Conservation (phyloP, 2,329 filamentous ascomycete genomes). For the Penicillium palitans region DNA sequence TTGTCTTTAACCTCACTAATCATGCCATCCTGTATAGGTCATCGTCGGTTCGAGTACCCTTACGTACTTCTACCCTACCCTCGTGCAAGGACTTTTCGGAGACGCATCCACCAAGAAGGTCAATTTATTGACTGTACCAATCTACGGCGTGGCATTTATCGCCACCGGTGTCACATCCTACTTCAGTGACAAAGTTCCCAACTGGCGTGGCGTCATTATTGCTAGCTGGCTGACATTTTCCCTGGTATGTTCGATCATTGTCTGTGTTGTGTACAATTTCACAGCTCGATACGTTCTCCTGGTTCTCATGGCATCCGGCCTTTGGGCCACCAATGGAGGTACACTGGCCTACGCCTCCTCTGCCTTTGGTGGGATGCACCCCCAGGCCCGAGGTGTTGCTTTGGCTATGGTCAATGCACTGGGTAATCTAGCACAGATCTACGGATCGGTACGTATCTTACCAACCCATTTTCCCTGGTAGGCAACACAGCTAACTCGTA, state of each 20-base stretch:
- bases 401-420: constrained; percentile 56
- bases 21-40: constrained; percentile 11
- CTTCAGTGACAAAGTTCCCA: constrained; percentile 50
- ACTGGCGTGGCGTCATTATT: constrained; percentile 52
- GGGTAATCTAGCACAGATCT: constrained; percentile 58
- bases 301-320: constrained; percentile 57
- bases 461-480: background rate
- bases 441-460: constrained; percentile 41
- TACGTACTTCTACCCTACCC: constrained; percentile 36
- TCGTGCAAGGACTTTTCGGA: constrained; percentile 28
- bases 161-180: constrained; percentile 50
- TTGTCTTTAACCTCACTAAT: background rate
- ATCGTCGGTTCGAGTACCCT: constrained; percentile 41
- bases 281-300: constrained; percentile 56
- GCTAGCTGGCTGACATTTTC: constrained; percentile 49
- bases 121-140: constrained; percentile 45
- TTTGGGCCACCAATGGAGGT: constrained; percentile 56
- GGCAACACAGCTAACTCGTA: background rate
- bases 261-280: constrained; percentile 52
- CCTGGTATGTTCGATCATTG: constrained; percentile 42
- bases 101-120: constrained; percentile 27
- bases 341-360: constrained; percentile 55
- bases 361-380: constrained; percentile 52
- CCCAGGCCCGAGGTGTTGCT: constrained; percentile 54
- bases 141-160: constrained; percentile 56